Evolutionary conservation across 2,329 filamentous ascomycete genomes (phyloP).

Genomic region (Chaetomium sp.): DNA sequence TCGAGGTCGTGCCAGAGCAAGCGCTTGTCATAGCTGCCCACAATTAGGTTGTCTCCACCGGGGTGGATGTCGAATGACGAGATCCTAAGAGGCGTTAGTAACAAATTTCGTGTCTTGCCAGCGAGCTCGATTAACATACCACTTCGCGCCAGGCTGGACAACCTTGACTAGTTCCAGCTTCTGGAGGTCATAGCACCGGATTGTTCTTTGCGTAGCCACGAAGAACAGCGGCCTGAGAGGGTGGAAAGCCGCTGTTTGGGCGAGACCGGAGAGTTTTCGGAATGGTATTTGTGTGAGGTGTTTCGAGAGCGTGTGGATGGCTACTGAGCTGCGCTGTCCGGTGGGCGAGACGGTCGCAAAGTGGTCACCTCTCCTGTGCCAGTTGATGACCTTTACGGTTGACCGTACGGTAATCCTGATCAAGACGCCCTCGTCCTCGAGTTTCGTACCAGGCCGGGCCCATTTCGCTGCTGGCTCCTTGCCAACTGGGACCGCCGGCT

Average conservation of each 20-base stretch:
- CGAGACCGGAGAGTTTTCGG: slow-evolving; percentile 70
- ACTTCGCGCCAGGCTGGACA: slow-evolving; percentile 84
- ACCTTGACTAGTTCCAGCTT: slow-evolving; percentile 91
- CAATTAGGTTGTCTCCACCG: slow-evolving; percentile 89
- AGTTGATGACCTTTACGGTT: slow-evolving; percentile 83
- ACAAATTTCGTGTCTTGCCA: neutral
- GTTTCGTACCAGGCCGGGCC: slow-evolving; percentile 72
- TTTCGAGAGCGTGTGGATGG: slow-evolving; percentile 93
- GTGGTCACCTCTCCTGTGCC: slow-evolving; percentile 94
- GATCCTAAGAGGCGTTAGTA: slow-evolving; percentile 62
- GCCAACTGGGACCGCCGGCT: slow-evolving; percentile 56
- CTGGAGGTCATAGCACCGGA: slow-evolving; percentile 91
- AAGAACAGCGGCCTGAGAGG: slow-evolving; percentile 92
- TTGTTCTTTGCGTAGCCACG: slow-evolving; percentile 89
- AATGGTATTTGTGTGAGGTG: slow-evolving; percentile 95
- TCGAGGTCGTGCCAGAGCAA: slow-evolving; percentile 97
- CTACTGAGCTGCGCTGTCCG: slow-evolving; percentile 76
- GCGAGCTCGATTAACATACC: slow-evolving; percentile 60
- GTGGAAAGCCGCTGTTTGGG: slow-evolving; percentile 93
- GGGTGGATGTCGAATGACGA: slow-evolving; percentile 92
- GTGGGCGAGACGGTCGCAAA: slow-evolving; percentile 86
- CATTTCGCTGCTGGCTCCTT: slow-evolving; percentile 81
- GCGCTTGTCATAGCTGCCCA: slow-evolving; percentile 91
- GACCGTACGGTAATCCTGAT: slow-evolving; percentile 79
- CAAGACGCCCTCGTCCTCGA: slow-evolving; percentile 77